A percentile compares a stretch with the other conserved stretches of the same genome.
Evolutionary conservation across 2,329 filamentous ascomycete species (phyloP).

Genomic region (Pseudocercospora eumusae): DNA sequence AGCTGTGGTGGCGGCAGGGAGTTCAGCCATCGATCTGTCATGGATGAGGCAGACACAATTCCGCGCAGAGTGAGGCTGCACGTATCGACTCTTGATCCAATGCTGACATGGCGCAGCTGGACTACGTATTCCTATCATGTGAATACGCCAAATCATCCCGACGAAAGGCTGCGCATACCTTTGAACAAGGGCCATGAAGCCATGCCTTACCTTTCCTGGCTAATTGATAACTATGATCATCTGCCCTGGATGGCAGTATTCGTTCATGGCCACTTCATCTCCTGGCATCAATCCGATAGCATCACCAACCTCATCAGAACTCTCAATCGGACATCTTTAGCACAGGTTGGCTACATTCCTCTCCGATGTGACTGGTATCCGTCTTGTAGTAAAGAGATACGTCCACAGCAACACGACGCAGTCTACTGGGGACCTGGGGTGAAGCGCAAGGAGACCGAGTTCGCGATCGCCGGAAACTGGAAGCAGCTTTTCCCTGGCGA

Average conservation of each 20-base stretch:
- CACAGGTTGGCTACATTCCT: slow-evolving; percentile 32
- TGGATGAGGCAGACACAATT: slow-evolving; percentile 20
- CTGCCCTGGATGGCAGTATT: slow-evolving; percentile 36
- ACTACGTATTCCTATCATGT: slow-evolving; percentile 43
- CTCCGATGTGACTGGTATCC: slow-evolving; percentile 33
- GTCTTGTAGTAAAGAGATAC: slow-evolving; percentile 33
- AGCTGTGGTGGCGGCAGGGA: slow-evolving; percentile 25
- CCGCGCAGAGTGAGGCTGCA: slow-evolving; percentile 16
- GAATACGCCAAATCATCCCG: slow-evolving; percentile 35
- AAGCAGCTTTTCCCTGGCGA: slow-evolving; percentile 26
- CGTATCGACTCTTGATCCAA: background rate
- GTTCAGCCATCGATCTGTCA: slow-evolving; percentile 17
- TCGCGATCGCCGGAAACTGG: slow-evolving; percentile 18
- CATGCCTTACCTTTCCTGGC: slow-evolving; percentile 51
- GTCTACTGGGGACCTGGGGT: slow-evolving; percentile 36
- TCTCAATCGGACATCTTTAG: slow-evolving; percentile 30
- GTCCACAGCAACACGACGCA: slow-evolving; percentile 26
- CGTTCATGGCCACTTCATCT: slow-evolving; percentile 33
- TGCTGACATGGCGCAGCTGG: slow-evolving; percentile 21
- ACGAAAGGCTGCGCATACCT: slow-evolving; percentile 45
- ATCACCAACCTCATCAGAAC: slow-evolving; percentile 30
- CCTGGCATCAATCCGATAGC: slow-evolving; percentile 34
- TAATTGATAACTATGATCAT: slow-evolving; percentile 49
- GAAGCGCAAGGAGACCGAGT: slow-evolving; percentile 27
- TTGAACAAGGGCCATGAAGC: slow-evolving; percentile 50